Percentiles rank a stretch among this genome's conserved stretches.
Conservation (phyloP, 352 stramenopile species). For the Aphanomyces euteiches region DNA sequence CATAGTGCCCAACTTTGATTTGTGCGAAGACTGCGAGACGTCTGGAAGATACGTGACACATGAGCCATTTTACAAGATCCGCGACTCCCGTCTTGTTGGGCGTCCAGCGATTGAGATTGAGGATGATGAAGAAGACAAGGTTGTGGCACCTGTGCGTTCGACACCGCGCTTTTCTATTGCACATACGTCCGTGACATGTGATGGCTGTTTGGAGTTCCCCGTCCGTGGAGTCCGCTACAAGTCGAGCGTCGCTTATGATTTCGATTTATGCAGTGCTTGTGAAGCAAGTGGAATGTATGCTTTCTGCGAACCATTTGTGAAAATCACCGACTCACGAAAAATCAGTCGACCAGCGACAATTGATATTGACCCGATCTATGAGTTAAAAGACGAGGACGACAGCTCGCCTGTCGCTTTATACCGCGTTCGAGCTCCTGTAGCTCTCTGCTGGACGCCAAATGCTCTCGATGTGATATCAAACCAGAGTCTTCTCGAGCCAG, state of each 20-base stretch:
- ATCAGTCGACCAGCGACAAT: conserved; percentile 4
- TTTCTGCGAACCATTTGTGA: conserved; percentile 53
- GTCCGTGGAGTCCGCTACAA: conserved; percentile 66
- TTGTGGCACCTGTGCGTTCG: conserved; percentile 39
- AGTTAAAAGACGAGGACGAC: background rate
- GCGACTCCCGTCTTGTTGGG: conserved; percentile 25
- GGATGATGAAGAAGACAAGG: background rate
- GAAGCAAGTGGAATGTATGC: conserved; percentile 45
- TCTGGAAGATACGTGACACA: conserved; percentile 44
- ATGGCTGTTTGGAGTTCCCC: conserved; percentile 56
- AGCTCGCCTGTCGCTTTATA: background rate
- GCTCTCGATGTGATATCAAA: background rate
- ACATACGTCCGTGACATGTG: conserved; percentile 58
- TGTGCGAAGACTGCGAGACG: conserved; percentile 67
- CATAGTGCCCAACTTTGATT: conserved; percentile 63
- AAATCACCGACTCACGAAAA: conserved; percentile 34
- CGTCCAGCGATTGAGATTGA: background rate
- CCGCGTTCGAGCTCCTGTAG: background rate
- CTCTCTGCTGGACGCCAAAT: conserved; percentile 4
- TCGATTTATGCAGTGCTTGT: conserved; percentile 64
- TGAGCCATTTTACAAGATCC: conserved; percentile 79
- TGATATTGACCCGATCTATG: background rate
- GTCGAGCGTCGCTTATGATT: conserved; percentile 53
- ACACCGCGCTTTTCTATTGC: conserved; percentile 30
- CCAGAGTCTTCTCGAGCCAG: background rate